phyloP scores from a whole-genome alignment of 306 rosid genomes.

The Vigna nakashimae region DNA sequence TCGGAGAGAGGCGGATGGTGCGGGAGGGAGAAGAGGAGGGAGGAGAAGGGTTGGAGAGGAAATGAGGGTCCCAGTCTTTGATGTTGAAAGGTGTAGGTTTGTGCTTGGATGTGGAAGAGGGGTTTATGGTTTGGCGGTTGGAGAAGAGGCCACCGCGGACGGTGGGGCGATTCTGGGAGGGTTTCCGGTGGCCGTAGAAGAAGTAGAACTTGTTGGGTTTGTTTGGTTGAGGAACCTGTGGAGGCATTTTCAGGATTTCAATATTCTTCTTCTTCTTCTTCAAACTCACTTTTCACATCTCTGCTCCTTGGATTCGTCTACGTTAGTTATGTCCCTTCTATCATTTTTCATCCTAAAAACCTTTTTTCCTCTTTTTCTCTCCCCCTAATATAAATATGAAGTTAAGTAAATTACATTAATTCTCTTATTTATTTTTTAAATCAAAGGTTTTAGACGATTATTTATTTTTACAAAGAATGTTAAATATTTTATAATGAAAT shows the following conservation, averaged over 20 bases:
- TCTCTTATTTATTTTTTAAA: too few species aligned
- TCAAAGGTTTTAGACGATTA: too few species aligned
- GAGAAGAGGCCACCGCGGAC: slow-evolving; percentile 79
- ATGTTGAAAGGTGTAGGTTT: slow-evolving; percentile 52
- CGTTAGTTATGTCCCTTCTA: too few species aligned
- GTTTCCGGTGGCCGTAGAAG: slow-evolving; percentile 85
- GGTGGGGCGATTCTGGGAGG: slow-evolving; percentile 74
- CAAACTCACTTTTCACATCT: too few species aligned
- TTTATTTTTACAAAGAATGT: too few species aligned
- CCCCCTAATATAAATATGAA: too few species aligned
- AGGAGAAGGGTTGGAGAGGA: slow-evolving; percentile 34
- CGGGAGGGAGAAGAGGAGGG: slow-evolving; percentile 40
- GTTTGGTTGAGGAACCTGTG: slow-evolving; percentile 50
- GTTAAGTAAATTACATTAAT: too few species aligned
- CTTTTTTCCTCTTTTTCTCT: too few species aligned
- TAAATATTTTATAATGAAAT: too few species aligned
- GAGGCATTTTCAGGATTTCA: slow-evolving; percentile 59
- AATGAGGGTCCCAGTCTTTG: slow-evolving; percentile 76
- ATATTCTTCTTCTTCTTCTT: not conserved
- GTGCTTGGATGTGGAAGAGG: slow-evolving; percentile 42
- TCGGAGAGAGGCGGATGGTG: slow-evolving; percentile 68
- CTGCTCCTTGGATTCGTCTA: too few species aligned
- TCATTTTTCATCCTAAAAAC: too few species aligned
- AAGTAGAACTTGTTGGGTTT: slow-evolving; percentile 52
- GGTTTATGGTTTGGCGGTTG: slow-evolving; percentile 50